Percentiles rank a stretch among this genome's conserved stretches.
Conservation (phyloP, 2,329 filamentous ascomycete genomes). For the Myotisia sp. region DNA sequence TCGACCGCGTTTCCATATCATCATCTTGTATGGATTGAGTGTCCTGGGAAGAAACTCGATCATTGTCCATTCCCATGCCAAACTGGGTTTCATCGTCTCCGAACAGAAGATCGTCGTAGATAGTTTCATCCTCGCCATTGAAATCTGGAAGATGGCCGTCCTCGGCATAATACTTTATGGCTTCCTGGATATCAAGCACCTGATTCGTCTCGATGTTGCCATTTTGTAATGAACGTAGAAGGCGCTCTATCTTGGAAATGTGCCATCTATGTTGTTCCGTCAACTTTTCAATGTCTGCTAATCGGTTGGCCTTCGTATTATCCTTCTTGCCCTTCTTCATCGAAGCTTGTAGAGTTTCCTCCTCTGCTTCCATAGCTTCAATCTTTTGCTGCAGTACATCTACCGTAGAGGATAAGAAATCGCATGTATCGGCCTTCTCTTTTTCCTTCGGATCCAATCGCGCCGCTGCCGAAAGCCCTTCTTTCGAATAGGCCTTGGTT, state of each 20-base stretch:
- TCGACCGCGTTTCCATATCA: slow-evolving; percentile 51
- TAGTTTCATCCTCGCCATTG: slow-evolving; percentile 71
- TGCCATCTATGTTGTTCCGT: slow-evolving; percentile 97
- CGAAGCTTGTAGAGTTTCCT: slow-evolving; percentile 69
- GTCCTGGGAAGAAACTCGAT: slow-evolving; percentile 89
- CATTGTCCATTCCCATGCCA: slow-evolving; percentile 65
- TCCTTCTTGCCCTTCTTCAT: slow-evolving; percentile 95
- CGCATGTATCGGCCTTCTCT: slow-evolving; percentile 74
- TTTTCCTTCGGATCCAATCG: slow-evolving; percentile 97
- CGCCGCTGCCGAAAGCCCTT: slow-evolving; percentile 77
- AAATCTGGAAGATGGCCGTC: slow-evolving; percentile 81
- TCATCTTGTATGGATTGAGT: slow-evolving; percentile 86
- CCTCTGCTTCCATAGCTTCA: slow-evolving; percentile 80
- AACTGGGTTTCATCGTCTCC: slow-evolving; percentile 83
- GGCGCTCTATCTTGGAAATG: slow-evolving; percentile 77
- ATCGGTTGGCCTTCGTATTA: slow-evolving; percentile 64
- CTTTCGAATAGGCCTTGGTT: slow-evolving; percentile 98
- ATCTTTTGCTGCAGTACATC: slow-evolving; percentile 90
- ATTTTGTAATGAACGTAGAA: slow-evolving; percentile 82
- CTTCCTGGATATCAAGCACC: slow-evolving; percentile 77
- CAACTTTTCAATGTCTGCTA: slow-evolving; percentile 68
- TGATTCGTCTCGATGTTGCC: slow-evolving; percentile 76
- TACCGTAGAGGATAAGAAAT: slow-evolving; percentile 75
- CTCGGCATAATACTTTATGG: slow-evolving; percentile 87
- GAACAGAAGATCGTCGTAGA: slow-evolving; percentile 89